These are phyloP conservation scores for Xylaria sp. DNA, from an alignment of 495 filamentous ascomycete genomes.

Conservation along the genomic window DNA sequence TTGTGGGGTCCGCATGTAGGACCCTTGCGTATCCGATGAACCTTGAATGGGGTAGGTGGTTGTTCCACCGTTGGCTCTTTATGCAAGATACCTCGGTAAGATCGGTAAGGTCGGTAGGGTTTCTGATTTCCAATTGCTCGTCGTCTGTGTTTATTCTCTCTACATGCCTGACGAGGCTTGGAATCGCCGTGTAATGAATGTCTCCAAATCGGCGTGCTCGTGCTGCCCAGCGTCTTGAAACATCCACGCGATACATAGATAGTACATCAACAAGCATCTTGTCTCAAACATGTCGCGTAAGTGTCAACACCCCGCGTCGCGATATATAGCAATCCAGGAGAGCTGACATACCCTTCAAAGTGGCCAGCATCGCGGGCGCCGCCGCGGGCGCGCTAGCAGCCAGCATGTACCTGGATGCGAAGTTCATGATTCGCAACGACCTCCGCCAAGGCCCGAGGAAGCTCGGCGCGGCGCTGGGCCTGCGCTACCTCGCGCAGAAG, in stretches of 20 bases:
- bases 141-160: background rate
- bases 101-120: constrained; percentile 8
- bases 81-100: background rate
- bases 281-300: constrained; percentile 20
- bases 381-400: constrained; percentile 25
- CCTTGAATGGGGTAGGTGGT: background rate
- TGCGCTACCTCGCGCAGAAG: constrained; percentile 28
- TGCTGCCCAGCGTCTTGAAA: background rate
- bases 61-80: constrained; percentile 1
- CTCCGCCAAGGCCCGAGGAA: constrained; percentile 27
- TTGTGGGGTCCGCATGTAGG: constrained; percentile 3
- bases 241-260: background rate
- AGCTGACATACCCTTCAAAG: constrained; percentile 3
- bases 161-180: background rate
- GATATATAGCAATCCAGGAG: background rate
- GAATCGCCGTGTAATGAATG: background rate
- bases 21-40: background rate
- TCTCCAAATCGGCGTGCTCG: background rate
- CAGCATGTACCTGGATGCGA: constrained; percentile 28
- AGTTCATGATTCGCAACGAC: constrained; percentile 44
- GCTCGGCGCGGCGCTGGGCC: background rate
- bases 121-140: background rate
- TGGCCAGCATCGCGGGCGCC: constrained; percentile 24
- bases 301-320: background rate
- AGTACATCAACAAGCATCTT: background rate